Percentiles rank a stretch among this genome's conserved stretches.
phyloP scores from a whole-genome alignment of 306 rosid species.

The Gillenia trifoliata region DNA sequence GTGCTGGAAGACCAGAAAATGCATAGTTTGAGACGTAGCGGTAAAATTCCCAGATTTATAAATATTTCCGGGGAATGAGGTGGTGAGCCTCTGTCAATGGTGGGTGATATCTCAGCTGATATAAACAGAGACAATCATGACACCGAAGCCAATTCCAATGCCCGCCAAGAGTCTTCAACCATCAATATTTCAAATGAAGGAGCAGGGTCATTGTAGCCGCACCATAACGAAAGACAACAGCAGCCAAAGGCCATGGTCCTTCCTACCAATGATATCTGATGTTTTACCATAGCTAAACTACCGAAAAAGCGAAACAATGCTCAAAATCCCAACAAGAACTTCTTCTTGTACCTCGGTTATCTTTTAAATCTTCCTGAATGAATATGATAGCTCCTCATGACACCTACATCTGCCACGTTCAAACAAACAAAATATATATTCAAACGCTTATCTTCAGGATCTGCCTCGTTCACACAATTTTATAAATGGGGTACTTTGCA shows the following conservation, averaged over 20 bases:
- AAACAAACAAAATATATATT: neutral
- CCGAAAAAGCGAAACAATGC: conserved; percentile 79
- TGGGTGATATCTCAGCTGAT: conserved; percentile 91
- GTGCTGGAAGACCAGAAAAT: conserved; percentile 68
- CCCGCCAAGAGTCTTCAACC: conserved; percentile 75
- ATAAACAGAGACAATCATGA: conserved; percentile 83
- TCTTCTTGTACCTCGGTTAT: conserved; percentile 76
- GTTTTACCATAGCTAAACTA: conserved; percentile 84
- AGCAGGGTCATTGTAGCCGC: conserved; percentile 69
- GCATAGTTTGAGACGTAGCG: conserved; percentile 84
- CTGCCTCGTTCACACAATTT: neutral
- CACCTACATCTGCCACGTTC: conserved; percentile 85
- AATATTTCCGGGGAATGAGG: conserved; percentile 90
- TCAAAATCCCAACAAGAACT: conserved; percentile 77
- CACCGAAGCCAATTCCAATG: conserved; percentile 87
- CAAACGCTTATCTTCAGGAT: neutral
- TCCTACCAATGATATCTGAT: conserved; percentile 79
- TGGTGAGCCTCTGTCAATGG: conserved; percentile 66
- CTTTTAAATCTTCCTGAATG: conserved; percentile 82
- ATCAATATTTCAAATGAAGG: conserved; percentile 64
- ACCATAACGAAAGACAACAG: conserved; percentile 69
- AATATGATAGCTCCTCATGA: conserved; percentile 97
- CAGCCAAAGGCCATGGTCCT: conserved; percentile 96
- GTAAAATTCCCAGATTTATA: conserved; percentile 77
- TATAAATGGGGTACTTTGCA: neutral